Evolutionary conservation across 805 yeast genomes (phyloP).

Genomic region (Wickerhamiella alocasiicola): DNA sequence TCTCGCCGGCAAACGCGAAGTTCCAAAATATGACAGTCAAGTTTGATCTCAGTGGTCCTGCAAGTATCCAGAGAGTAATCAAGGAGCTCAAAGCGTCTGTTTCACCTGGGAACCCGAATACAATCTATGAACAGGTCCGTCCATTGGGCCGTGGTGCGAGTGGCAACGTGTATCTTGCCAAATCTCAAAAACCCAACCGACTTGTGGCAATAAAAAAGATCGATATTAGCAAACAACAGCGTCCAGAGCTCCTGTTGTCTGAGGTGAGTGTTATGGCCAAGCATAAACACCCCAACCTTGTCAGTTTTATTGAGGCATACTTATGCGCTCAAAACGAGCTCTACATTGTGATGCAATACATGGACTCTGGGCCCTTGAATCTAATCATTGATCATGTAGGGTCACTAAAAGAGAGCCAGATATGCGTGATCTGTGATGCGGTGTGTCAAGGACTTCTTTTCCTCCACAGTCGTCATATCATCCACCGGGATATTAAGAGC

Average conservation of each 20-base stretch:
- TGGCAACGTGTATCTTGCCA: conserved; percentile 7
- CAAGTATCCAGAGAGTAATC: background rate
- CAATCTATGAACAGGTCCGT: background rate
- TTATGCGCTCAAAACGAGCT: conserved; percentile 94
- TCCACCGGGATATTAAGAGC: conserved; percentile 92
- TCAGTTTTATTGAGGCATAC: conserved; percentile 81
- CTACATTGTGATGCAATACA: conserved; percentile 95
- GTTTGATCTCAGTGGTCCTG: too few relatives aligned
- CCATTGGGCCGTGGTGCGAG: conserved; percentile 4
- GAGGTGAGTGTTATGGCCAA: conserved; percentile 77
- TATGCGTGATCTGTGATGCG: conserved; percentile 74
- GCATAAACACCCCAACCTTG: conserved; percentile 59
- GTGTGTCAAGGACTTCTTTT: conserved; percentile 59
- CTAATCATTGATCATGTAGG: conserved; percentile 70
- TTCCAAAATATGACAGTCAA: too few relatives aligned
- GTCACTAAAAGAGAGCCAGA: conserved; percentile 66
- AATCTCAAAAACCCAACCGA: conserved; percentile 37
- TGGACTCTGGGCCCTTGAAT: conserved; percentile 93
- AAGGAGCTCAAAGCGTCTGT: background rate
- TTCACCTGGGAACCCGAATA: background rate
- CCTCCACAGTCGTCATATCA: conserved; percentile 79
- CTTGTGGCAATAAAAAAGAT: conserved; percentile 87
- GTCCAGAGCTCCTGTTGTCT: conserved; percentile 90
- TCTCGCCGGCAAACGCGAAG: too few relatives aligned
- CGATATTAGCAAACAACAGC: conserved; percentile 74